phyloP scores from a whole-genome alignment of 306 rosid species.

The Cicer arietinum region DNA sequence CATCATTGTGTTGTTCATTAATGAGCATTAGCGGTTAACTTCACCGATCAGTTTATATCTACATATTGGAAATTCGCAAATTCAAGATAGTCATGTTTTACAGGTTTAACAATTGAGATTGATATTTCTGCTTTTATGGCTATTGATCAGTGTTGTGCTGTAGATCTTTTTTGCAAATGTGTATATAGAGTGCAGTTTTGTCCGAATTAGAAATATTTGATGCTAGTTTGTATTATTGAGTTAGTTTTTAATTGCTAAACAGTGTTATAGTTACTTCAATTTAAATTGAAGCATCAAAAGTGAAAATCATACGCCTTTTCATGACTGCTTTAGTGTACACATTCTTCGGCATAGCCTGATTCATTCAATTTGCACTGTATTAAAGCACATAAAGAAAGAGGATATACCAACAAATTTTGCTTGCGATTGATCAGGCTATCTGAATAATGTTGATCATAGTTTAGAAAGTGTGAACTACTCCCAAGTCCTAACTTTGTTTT shows the following conservation, averaged over 20 bases:
- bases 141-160: not conserved
- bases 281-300: not conserved
- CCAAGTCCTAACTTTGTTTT: slow-evolving; percentile 4
- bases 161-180: not conserved
- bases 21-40: slow-evolving; percentile 14
- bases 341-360: not conserved
- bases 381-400: no score
- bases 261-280: not conserved
- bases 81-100: not conserved
- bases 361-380: not conserved
- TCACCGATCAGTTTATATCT: not conserved
- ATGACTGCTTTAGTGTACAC: not conserved
- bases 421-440: no score
- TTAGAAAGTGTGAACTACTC: no score
- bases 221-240: not conserved
- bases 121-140: not conserved
- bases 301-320: not conserved
- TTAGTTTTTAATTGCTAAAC: slow-evolving; percentile 2
- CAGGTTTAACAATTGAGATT: not conserved
- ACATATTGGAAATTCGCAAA: not conserved
- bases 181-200: not conserved
- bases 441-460: no score
- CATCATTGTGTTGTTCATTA: slow-evolving; percentile 10
- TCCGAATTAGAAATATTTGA: not conserved
- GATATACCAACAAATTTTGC: no score